A percentile compares a stretch with the other conserved stretches of the same genome.
Evolutionary conservation across 2,329 filamentous ascomycete species (phyloP).

Genomic region (Neurospora crassa): DNA sequence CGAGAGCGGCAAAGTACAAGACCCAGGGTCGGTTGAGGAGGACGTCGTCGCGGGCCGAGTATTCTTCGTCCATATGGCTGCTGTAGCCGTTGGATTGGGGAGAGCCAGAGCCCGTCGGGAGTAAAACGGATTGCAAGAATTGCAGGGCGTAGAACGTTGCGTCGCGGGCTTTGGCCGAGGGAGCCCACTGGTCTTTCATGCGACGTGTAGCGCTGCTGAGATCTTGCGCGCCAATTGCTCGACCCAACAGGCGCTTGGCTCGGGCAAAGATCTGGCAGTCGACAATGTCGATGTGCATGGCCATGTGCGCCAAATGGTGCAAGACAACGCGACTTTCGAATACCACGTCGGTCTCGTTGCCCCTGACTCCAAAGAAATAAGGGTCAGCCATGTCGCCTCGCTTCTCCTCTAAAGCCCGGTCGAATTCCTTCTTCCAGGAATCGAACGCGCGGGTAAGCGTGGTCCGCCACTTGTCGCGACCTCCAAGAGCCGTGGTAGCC

Average conservation of each 20-base stretch:
- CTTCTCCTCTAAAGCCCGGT: slow-evolving; percentile 56
- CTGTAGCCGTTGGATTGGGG: slow-evolving; percentile 29
- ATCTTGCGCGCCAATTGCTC: slow-evolving; percentile 75
- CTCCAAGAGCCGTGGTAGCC: slow-evolving; percentile 64
- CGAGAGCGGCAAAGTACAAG: slow-evolving; percentile 81
- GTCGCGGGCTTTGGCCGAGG: slow-evolving; percentile 77
- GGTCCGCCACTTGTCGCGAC: slow-evolving; percentile 82
- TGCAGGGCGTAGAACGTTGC: slow-evolving; percentile 87
- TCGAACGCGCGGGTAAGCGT: slow-evolving; percentile 83
- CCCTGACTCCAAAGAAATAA: slow-evolving; percentile 43
- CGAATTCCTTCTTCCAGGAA: slow-evolving; percentile 87
- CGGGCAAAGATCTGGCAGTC: slow-evolving; percentile 94
- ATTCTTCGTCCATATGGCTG: slow-evolving; percentile 36
- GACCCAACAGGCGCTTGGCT: slow-evolving; percentile 73
- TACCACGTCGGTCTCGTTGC: slow-evolving; percentile 54
- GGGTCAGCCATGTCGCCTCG: slow-evolving; percentile 45
- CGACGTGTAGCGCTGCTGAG: slow-evolving; percentile 68
- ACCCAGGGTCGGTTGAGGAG: slow-evolving; percentile 92
- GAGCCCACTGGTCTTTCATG: slow-evolving; percentile 86
- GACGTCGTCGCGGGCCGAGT: slow-evolving; percentile 79
- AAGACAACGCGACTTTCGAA: slow-evolving; percentile 84
- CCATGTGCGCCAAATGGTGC: slow-evolving; percentile 93
- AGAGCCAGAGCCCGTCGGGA: slow-evolving; percentile 42
- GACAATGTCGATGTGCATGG: slow-evolving; percentile 95
- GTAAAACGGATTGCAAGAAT: slow-evolving; percentile 76